Conservation (phyloP, 768 basidiomycete species). For the Lactarius sp. region DNA sequence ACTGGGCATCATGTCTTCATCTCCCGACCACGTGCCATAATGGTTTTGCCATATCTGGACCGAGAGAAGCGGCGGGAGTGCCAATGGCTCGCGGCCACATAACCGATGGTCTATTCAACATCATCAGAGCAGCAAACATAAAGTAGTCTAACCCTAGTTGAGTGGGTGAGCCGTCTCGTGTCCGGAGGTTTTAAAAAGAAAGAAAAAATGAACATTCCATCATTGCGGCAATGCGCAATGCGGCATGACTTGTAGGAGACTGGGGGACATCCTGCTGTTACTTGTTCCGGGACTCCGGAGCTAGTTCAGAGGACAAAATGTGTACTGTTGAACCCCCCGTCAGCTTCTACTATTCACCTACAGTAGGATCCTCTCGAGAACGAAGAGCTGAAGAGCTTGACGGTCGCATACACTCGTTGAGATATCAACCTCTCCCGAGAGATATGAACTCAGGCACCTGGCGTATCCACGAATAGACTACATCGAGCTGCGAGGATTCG, state of each 20-base stretch:
- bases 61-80: neutral
- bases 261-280: neutral
- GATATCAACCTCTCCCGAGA: neutral
- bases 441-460: neutral
- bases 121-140: neutral
- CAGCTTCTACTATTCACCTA: neutral
- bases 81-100: neutral
- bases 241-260: neutral
- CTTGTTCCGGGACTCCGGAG: neutral
- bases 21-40: conserved; percentile 6
- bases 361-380: neutral
- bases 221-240: neutral
- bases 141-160: neutral
- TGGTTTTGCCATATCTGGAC: neutral
- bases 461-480: neutral
- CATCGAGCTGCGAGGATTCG: neutral
- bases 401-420: neutral
- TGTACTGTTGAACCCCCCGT: neutral
- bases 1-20: neutral
- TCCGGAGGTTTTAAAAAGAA: neutral
- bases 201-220: neutral
- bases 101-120: neutral
- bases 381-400: neutral
- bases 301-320: neutral
- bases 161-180: neutral